Evolutionary conservation across 2,329 filamentous ascomycete genomes (phyloP), one percentile per base, ranked within the genome.

Genomic region (Clonostachys rhizophaga): DNA sequence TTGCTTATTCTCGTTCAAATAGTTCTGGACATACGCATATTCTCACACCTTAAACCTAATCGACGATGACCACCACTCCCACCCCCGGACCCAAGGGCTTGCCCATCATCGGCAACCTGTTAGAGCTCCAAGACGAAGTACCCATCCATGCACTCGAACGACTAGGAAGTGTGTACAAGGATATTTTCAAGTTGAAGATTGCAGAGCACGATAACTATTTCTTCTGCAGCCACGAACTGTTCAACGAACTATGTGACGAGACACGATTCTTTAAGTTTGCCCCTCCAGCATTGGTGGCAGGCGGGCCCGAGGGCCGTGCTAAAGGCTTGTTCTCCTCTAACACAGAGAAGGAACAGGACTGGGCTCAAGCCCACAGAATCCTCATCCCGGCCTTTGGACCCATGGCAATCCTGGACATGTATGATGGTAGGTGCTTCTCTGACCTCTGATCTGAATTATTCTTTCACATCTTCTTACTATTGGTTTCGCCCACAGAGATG

Each of bases 341-440:
- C 17, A n/a, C 20, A 30, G 44, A 40, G 35, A 45, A 30, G 24
- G 24, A 49, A 24, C 33, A 43, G 24, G 81, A 82, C 55, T 88
- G 85, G 85, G 80, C 75, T 24, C 74, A 84, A 52, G 85, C 87
- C 30, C 79, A 88, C 56, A 69, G 82, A 17, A 67, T 84, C 14
- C 67, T 89, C 46, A 76, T 86, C 55, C 84, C 86, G 1, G 83
- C 83, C 3, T 87, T 89, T 58, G 85, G 85, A 0, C 86, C 86
- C 1, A 61, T 88, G 18, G 72, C 78, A 3, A 88, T 90, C 54
- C 74, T 78, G 37, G 69, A 65, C 46, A 89, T 89, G 84, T 89
- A 85, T 51, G 72, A 78, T 50, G 47, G 84, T 55, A 85, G 84
- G 81, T 73, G 83, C 51, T 30, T 4, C 24, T 30, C 24, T 18